Percentiles rank a stretch among this genome's conserved stretches.
phyloP scores from a whole-genome alignment of 2,329 filamentous ascomycete species.

The Phoma sp. region DNA sequence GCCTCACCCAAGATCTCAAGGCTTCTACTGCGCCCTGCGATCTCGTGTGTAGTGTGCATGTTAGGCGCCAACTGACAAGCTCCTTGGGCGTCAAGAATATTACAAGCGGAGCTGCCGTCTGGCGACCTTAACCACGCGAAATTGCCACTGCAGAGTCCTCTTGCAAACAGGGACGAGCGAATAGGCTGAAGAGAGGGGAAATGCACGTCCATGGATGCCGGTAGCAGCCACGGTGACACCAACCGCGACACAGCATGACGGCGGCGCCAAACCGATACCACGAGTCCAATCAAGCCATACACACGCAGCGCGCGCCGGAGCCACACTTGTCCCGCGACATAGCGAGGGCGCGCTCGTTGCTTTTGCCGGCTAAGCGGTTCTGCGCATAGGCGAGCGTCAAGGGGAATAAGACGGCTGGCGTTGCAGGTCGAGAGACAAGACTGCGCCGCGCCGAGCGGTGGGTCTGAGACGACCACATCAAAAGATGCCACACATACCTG shows the following conservation, averaged over 20 bases:
- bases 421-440: conserved; percentile 23
- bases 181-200: conserved; percentile 14
- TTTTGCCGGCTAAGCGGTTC: conserved; percentile 4
- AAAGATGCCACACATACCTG: conserved; percentile 36
- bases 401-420: conserved; percentile 25
- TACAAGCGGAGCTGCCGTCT: conserved; percentile 14
- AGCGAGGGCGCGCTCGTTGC: conserved; percentile 20
- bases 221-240: conserved; percentile 39
- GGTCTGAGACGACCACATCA: conserved; percentile 19
- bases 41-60: conserved; percentile 14
- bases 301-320: conserved; percentile 1
- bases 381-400: conserved; percentile 12
- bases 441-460: conserved; percentile 27
- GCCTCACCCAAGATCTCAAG: conserved; percentile 16
- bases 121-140: conserved; percentile 12
- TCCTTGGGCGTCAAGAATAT: conserved; percentile 40
- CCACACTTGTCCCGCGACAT: conserved; percentile 19
- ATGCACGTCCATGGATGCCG: conserved; percentile 33
- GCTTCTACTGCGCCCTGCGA: conserved; percentile 16
- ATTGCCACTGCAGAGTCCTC: conserved; percentile 2
- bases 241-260: conserved; percentile 42
- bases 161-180: background rate
- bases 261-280: conserved; percentile 41
- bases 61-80: conserved; percentile 36
- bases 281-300: conserved; percentile 26